Evolutionary conservation across 192 early-diverging fungal species (phyloP).

Genomic region (Entophlyctis luteolus): DNA sequence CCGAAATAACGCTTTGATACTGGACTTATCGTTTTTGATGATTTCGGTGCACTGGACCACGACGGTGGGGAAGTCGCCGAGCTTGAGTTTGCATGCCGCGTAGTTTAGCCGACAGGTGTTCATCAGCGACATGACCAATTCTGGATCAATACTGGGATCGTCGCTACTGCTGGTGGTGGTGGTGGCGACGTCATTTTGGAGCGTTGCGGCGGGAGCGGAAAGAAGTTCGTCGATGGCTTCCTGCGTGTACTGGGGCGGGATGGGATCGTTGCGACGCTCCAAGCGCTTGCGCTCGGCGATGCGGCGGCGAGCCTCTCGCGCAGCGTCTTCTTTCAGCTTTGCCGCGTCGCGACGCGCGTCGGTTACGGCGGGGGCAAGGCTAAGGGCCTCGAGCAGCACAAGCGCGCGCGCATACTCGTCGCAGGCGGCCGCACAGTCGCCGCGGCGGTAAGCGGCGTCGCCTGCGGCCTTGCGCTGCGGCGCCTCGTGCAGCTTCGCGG

Average conservation of each 20-base stretch:
- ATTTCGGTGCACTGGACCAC: constrained; percentile 48
- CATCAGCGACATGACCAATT: constrained; percentile 26
- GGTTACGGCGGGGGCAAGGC: constrained; percentile 29
- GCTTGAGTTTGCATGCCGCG: constrained; percentile 52
- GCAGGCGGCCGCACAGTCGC: constrained; percentile 35
- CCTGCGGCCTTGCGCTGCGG: constrained; percentile 43
- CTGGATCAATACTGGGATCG: constrained; percentile 26
- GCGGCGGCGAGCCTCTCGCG: constrained; percentile 15
- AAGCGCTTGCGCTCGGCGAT: constrained; percentile 19
- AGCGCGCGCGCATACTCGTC: constrained; percentile 48
- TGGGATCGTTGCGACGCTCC: neutral
- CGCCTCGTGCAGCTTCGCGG: constrained; percentile 45
- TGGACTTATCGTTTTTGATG: constrained; percentile 36
- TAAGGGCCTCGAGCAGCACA: constrained; percentile 44
- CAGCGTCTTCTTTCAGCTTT: constrained; percentile 5
- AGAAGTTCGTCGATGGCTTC: neutral
- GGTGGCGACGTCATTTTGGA: too few species aligned
- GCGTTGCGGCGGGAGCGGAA: too few species aligned
- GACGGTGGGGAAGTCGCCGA: constrained; percentile 40
- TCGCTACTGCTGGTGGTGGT: neutral
- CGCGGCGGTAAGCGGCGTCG: constrained; percentile 29
- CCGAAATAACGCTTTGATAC: constrained; percentile 53
- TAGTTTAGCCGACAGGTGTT: constrained; percentile 45
- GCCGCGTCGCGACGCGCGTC: constrained; percentile 34
- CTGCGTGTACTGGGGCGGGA: constrained; percentile 17